phyloP scores from a whole-genome alignment of 352 stramenopile species.

The Phytophthora sansomeana region DNA sequence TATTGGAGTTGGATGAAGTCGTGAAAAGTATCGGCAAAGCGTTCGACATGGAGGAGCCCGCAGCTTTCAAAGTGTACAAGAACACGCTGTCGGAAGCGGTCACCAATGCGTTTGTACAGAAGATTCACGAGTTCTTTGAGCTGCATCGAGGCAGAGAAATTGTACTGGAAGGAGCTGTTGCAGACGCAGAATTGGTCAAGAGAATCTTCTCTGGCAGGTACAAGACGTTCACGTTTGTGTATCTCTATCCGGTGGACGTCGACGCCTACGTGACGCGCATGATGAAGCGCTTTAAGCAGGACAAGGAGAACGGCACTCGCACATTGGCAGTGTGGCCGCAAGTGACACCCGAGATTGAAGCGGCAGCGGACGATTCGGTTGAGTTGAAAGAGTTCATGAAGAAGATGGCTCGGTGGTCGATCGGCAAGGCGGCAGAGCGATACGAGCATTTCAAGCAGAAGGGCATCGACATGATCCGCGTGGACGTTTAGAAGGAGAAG shows the following conservation, averaged over 20 bases:
- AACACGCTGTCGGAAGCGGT: constrained; percentile 11
- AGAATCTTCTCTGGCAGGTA: constrained; percentile 19
- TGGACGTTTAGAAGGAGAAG: background rate
- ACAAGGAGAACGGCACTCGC: constrained; percentile 14
- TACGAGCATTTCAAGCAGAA: constrained; percentile 22
- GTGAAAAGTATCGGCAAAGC: background rate
- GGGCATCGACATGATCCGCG: constrained; percentile 15
- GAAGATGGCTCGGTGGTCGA: constrained; percentile 17
- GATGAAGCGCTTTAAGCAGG: constrained; percentile 22
- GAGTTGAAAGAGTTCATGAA: constrained; percentile 23
- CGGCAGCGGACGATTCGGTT: background rate
- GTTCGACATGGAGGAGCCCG: constrained; percentile 6
- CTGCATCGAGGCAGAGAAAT: background rate
- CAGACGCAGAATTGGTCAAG: constrained; percentile 20
- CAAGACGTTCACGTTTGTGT: constrained; percentile 22
- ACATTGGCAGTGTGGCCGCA: constrained; percentile 19
- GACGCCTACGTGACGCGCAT: constrained; percentile 14
- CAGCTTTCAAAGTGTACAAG: constrained; percentile 20
- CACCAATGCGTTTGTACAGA: constrained; percentile 12
- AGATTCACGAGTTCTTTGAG: constrained; percentile 15
- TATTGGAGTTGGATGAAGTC: constrained; percentile 23
- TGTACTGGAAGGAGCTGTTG: constrained; percentile 21
- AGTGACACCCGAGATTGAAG: constrained; percentile 16
- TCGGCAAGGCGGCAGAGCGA: constrained; percentile 7
- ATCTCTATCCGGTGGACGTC: constrained; percentile 17